Base-by-base conservation (phyloP, 164 flowering plant genomes). In the Vitis labrusca region DNA sequence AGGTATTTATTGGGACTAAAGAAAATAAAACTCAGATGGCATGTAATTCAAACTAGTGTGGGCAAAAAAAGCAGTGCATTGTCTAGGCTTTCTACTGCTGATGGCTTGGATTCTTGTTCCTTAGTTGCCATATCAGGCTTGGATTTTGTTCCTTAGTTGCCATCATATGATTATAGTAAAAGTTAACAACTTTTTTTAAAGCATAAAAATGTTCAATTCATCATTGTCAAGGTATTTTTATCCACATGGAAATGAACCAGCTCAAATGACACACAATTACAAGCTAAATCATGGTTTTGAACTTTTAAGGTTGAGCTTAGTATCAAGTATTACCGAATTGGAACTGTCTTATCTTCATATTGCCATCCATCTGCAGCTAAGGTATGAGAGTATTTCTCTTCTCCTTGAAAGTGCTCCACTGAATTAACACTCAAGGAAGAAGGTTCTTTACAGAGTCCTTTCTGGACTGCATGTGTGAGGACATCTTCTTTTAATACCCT, bases 401-500 rank as follows among this genome's bases (percentile, higher is more conserved):
- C 78, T 70, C 66, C 70, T 63, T 50, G 19, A 19, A 37, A 30
- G 11, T 57, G 76, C 27, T 78, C 74, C 9, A 59, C 69, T 32
- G 73, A 53, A 68, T 69, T 58, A 71, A 73, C 73, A 77, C 58
- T 65, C 1, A 56, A 65, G 16, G 75, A 15, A 47, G 82, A 69
- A 52, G 76, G 29, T 9, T 78, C 80, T 78, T 82, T 61, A 65
- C 68, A 50, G 8, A 73, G 67, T 55, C 86, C 92, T 82, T 79
- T 77, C 19, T 73, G 56, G 29, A 76, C 68, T 79, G 86, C 89
- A 85, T 80, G 87, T 17, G 68, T 79, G n/a, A 88, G 76, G 37
- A 96, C 86, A 73, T 96, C 97, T 79, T 89, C 97, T 81, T 82
- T 88, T 63, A 83, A 71, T 55, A 96, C 84, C 76, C 97, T 90